Conservation (phyloP, 1,284 basidiomycete species). For the Cryptococcus jaspeensis region DNA sequence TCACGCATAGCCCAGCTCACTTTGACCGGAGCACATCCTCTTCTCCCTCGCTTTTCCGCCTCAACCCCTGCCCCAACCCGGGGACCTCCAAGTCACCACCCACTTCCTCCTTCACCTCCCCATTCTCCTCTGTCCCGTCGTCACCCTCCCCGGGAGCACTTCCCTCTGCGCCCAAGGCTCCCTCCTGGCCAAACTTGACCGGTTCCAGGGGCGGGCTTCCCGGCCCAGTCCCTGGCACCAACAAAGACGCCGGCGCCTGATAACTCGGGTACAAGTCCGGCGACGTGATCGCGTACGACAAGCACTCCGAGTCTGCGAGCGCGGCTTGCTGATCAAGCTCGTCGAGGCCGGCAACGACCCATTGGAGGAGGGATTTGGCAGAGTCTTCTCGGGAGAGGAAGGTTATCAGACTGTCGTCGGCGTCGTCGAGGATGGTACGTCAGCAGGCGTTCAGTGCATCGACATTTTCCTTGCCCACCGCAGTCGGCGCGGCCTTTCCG, state of each 20-base stretch:
- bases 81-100: constrained; percentile 15
- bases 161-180: not conserved
- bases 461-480: not conserved
- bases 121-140: not conserved
- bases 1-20: constrained; percentile 19
- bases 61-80: constrained; percentile 35
- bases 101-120: constrained; percentile 3
- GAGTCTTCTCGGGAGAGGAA: constrained; percentile 45
- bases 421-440: not conserved
- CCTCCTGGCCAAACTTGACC: constrained; percentile 8
- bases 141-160: not conserved
- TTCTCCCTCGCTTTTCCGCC: constrained; percentile 22
- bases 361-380: constrained; percentile 45
- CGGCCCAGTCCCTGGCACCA: constrained; percentile 24
- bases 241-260: not conserved
- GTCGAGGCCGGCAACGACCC: constrained; percentile 49
- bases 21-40: constrained; percentile 28
- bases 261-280: constrained; percentile 35
- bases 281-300: constrained; percentile 25
- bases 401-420: constrained; percentile 37
- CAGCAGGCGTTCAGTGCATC: not conserved
- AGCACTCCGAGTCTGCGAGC: constrained; percentile 30
- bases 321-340: constrained; percentile 45
- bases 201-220: constrained; percentile 31
- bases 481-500: no score